Percentiles rank a stretch among this genome's conserved stretches.
These are phyloP conservation scores for Moesziomyces aphidis DNA, from an alignment of 1,284 basidiomycete genomes.

Conservation along the genomic window DNA sequence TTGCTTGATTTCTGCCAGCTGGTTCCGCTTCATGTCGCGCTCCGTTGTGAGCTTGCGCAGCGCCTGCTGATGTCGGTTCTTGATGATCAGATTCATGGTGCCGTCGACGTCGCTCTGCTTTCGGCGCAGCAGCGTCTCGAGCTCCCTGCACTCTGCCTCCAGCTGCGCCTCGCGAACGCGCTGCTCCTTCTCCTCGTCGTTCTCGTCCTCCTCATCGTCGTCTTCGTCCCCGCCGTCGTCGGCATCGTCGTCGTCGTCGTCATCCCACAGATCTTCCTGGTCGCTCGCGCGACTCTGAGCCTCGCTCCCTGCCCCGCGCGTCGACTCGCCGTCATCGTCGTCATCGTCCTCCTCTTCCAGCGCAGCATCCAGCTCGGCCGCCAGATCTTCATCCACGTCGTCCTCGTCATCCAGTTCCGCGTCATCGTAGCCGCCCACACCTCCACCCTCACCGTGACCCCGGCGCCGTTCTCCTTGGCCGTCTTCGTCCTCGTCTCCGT, in stretches of 20 bases:
- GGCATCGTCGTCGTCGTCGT: conserved; percentile 70
- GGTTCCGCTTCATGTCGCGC: conserved; percentile 63
- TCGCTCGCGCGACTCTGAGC: conserved; percentile 57
- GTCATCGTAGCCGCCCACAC: conserved; percentile 65
- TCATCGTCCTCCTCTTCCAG: conserved; percentile 68
- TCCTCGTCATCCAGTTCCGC: conserved; percentile 75
- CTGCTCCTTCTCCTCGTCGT: conserved; percentile 62
- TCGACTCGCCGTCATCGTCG: conserved; percentile 74
- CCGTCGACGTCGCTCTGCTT: conserved; percentile 65
- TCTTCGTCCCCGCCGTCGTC: conserved; percentile 82
- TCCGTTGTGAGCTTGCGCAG: conserved; percentile 61
- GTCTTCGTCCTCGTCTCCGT: conserved; percentile 22
- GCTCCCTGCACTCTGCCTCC: conserved; percentile 65
- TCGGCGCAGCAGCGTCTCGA: conserved; percentile 61
- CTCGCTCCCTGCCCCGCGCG: conserved; percentile 63
- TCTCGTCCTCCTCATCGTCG: conserved; percentile 73
- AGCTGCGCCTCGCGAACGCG: conserved; percentile 65
- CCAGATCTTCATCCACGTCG: conserved; percentile 71
- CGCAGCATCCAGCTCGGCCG: conserved; percentile 70
- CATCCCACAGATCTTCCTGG: conserved; percentile 60
- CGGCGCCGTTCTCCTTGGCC: conserved; percentile 14
- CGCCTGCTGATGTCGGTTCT: conserved; percentile 64
- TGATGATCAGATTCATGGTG: conserved; percentile 64
- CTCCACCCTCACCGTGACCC: conserved; percentile 70
- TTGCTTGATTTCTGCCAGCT: conserved; percentile 60